Percentiles rank a stretch among this genome's conserved stretches.
These are phyloP conservation scores for Arxiozyma slooffiae DNA, from an alignment of 1,139 yeast genomes.

Conservation along the genomic window DNA sequence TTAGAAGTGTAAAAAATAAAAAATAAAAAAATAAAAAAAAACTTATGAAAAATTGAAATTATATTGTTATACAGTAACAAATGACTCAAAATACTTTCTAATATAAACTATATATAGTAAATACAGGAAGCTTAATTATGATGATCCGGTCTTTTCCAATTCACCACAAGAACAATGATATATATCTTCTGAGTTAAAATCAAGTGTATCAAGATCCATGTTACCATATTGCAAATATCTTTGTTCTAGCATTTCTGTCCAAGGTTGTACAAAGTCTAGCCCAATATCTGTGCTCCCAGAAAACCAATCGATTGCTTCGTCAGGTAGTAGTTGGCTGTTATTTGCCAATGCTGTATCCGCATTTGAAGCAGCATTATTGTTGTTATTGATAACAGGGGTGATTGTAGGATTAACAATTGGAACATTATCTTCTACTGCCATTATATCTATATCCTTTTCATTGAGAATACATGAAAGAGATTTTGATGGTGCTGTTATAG, in stretches of 20 bases:
- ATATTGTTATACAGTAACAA: no score
- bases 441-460: neutral
- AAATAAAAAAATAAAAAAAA: no score
- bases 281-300: constrained; percentile 57
- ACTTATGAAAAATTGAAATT: no score
- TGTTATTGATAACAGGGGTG: neutral
- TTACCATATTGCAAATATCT: constrained; percentile 19
- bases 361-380: neutral
- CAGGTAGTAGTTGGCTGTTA: constrained; percentile 8
- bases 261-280: constrained; percentile 77
- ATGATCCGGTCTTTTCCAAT: neutral
- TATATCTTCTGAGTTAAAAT: constrained; percentile 6
- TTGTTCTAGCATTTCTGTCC: constrained; percentile 79
- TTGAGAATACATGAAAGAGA: neutral
- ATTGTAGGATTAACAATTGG: neutral
- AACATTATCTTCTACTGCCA: neutral
- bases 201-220: constrained; percentile 5
- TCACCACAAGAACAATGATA: constrained; percentile 1
- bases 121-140: neutral
- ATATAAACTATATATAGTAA: no score
- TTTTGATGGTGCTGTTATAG: neutral
- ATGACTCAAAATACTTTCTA: no score
- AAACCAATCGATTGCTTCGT: constrained; percentile 63
- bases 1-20: no score
- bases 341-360: neutral